Evolutionary conservation across 345 rosid species (phyloP).

Genomic region (Passiflora organensis): DNA sequence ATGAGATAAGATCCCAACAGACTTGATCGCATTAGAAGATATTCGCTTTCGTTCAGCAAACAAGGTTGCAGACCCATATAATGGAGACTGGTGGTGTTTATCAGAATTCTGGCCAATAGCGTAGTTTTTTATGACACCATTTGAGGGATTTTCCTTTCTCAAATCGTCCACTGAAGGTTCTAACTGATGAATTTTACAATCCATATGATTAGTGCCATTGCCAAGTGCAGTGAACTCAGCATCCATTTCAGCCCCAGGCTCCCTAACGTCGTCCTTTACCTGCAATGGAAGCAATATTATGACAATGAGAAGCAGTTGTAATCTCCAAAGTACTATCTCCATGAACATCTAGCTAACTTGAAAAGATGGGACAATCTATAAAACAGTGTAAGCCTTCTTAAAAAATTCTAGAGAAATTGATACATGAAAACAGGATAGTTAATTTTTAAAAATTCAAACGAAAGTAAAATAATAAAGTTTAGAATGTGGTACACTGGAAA

Average conservation of each 20-base stretch:
- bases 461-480: background rate
- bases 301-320: background rate
- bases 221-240: conserved; percentile 18
- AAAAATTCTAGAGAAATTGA: too few species aligned
- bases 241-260: conserved; percentile 12
- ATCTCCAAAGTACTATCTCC: background rate
- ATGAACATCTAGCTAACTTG: background rate
- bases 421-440: too few species aligned
- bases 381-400: too few species aligned
- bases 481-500: too few species aligned
- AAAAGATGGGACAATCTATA: background rate
- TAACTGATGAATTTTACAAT: conserved; percentile 17
- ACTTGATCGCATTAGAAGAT: conserved; percentile 25
- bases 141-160: conserved; percentile 12
- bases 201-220: conserved; percentile 13
- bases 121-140: conserved; percentile 8
- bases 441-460: too few species aligned
- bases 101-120: conserved; percentile 17
- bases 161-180: conserved; percentile 18
- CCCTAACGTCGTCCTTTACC: conserved; percentile 18
- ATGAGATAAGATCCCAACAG: conserved; percentile 25
- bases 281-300: conserved; percentile 14
- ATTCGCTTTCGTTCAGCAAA: conserved; percentile 26
- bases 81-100: conserved; percentile 26
- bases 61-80: conserved; percentile 33